A percentile compares a stretch with the other conserved stretches of the same genome.
phyloP scores from a whole-genome alignment of 2,329 filamentous ascomycete genomes.

The Didymella lethalis region DNA sequence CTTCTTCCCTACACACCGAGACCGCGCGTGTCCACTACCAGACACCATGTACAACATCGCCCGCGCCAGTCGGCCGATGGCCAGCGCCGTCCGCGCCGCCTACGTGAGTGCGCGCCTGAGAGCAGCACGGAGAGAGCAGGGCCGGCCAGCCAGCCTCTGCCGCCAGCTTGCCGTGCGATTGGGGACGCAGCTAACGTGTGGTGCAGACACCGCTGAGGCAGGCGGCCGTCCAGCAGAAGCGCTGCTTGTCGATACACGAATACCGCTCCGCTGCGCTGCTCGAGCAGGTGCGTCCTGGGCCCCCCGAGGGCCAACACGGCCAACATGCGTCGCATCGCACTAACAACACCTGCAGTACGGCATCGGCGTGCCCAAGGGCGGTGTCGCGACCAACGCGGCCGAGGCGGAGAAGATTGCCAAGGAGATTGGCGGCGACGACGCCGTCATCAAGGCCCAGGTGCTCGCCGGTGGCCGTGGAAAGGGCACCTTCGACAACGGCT shows the following conservation, averaged over 20 bases:
- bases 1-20: slow-evolving; percentile 23
- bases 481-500: slow-evolving; percentile 95
- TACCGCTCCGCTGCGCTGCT: slow-evolving; percentile 95
- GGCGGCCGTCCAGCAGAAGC: slow-evolving; percentile 76
- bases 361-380: slow-evolving; percentile 88
- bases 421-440: slow-evolving; percentile 86
- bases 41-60: slow-evolving; percentile 85
- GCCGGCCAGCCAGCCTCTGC: slow-evolving; percentile 41
- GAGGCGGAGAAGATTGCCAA: slow-evolving; percentile 94
- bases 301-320: background rate
- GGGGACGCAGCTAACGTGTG: slow-evolving; percentile 34
- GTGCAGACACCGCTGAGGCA: slow-evolving; percentile 64
- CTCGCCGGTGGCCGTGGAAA: slow-evolving; percentile 97
- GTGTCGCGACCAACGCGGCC: slow-evolving; percentile 80
- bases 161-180: slow-evolving; percentile 39
- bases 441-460: slow-evolving; percentile 99
- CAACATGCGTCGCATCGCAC: background rate
- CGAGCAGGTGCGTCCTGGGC: slow-evolving; percentile 62
- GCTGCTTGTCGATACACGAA: slow-evolving; percentile 96
- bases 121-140: slow-evolving; percentile 10
- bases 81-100: slow-evolving; percentile 78
- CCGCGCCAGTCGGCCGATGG: slow-evolving; percentile 72
- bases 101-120: slow-evolving; percentile 64
- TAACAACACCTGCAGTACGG: slow-evolving; percentile 73
- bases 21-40: slow-evolving; percentile 38